phyloP scores from a whole-genome alignment of 2,329 filamentous ascomycete genomes.

The Fusarium secorum region DNA sequence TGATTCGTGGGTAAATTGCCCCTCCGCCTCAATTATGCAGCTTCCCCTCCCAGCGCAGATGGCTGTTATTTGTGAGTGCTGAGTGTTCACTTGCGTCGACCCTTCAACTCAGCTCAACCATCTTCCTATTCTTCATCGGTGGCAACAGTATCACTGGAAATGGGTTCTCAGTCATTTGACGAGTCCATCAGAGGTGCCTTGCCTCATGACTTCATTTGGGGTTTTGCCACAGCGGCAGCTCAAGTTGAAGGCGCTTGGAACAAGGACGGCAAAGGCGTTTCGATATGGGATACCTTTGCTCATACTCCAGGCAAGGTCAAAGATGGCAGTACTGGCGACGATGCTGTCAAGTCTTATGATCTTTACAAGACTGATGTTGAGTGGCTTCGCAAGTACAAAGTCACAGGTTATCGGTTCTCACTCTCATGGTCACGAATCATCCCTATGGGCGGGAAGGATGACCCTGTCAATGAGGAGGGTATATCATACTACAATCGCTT shows the following conservation, averaged over 20 bases:
- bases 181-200: conserved; percentile 13
- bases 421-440: conserved; percentile 72
- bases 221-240: conserved; percentile 51
- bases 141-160: not conserved
- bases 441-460: conserved; percentile 67
- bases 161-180: conserved; percentile 14
- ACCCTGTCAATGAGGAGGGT: conserved; percentile 68
- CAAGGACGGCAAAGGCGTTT: conserved; percentile 51
- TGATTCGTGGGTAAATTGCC: not conserved
- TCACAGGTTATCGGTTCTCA: conserved; percentile 69
- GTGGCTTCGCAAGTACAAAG: conserved; percentile 65
- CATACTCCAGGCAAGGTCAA: conserved; percentile 51
- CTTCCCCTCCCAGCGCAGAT: not conserved
- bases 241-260: conserved; percentile 55
- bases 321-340: conserved; percentile 51
- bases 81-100: not conserved
- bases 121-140: not conserved
- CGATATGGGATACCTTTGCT: conserved; percentile 52
- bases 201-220: conserved; percentile 42
- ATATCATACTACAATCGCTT: conserved; percentile 67
- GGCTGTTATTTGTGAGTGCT: too few species aligned
- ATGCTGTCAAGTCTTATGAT: conserved; percentile 51
- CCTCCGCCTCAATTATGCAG: not conserved
- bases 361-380: conserved; percentile 58
- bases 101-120: not conserved